These are phyloP conservation scores for Claviceps digitariae DNA, from an alignment of 2,329 filamentous ascomycete species.

Conservation along the genomic window DNA sequence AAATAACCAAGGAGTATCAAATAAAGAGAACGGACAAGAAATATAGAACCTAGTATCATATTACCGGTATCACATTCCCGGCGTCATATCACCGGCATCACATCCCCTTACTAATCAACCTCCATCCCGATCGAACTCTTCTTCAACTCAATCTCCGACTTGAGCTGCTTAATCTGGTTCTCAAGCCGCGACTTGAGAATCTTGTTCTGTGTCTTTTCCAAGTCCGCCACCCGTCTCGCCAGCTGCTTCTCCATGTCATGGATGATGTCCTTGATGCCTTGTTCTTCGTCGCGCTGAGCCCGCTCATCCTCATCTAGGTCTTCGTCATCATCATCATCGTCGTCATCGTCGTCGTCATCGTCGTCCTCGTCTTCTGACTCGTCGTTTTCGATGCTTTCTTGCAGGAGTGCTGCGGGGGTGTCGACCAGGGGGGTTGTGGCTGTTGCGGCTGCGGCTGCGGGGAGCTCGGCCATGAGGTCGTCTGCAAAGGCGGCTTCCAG, in stretches of 20 bases:
- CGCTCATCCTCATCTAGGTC: slow-evolving; percentile 40
- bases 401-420: slow-evolving; percentile 29
- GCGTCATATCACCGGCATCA: no score
- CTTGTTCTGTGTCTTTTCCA: slow-evolving; percentile 28
- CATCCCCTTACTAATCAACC: slow-evolving; percentile 18
- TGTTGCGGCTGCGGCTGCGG: slow-evolving; percentile 30
- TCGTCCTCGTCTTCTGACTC: slow-evolving; percentile 27
- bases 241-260: slow-evolving; percentile 38
- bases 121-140: slow-evolving; percentile 30
- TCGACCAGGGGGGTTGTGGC: slow-evolving; percentile 26
- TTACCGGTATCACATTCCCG: no score
- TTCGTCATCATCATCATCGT: slow-evolving; percentile 20
- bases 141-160: slow-evolving; percentile 31
- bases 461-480: slow-evolving; percentile 25
- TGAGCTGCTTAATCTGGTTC: slow-evolving; percentile 33
- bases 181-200: slow-evolving; percentile 38
- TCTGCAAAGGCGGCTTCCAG: slow-evolving; percentile 39
- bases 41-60: no score
- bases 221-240: slow-evolving; percentile 28
- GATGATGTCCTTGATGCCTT: slow-evolving; percentile 42
- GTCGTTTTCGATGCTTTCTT: slow-evolving; percentile 31
- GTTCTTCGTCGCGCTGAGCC: slow-evolving; percentile 34
- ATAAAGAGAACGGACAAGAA: no score
- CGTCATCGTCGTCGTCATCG: slow-evolving; percentile 21
- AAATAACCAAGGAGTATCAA: no score